These are phyloP conservation scores for Lachancea mirantina DNA, from an alignment of 805 yeast genomes.

Conservation along the genomic window DNA sequence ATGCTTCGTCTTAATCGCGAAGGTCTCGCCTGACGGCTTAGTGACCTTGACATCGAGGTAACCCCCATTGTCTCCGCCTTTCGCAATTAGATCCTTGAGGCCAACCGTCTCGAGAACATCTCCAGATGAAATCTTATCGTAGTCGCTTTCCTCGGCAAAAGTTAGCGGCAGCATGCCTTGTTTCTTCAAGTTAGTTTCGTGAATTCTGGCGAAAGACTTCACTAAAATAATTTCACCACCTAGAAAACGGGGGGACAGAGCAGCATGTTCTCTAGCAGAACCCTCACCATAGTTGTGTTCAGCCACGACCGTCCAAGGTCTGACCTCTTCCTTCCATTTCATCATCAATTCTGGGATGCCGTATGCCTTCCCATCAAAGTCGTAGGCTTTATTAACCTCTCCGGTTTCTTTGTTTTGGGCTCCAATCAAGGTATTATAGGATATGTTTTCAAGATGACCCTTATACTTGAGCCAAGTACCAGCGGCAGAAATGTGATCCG, in stretches of 20 bases:
- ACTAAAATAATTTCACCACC: constrained; percentile 87
- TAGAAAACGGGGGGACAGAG: constrained; percentile 86
- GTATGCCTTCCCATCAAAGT: constrained; percentile 67
- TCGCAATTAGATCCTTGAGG: constrained; percentile 66
- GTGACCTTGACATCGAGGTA: constrained; percentile 61
- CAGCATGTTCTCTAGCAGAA: constrained; percentile 98
- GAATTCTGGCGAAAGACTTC: constrained; percentile 96
- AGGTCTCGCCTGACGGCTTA: constrained; percentile 62
- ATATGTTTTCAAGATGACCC: constrained; percentile 93
- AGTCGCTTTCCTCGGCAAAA: constrained; percentile 84
- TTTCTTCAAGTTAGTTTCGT: constrained; percentile 94
- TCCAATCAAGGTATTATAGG: constrained; percentile 91
- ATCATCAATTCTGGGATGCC: constrained; percentile 95
- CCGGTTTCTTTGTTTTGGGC: constrained; percentile 97
- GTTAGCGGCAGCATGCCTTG: constrained; percentile 87
- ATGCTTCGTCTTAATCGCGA: constrained; percentile 73
- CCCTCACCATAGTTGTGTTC: constrained; percentile 99
- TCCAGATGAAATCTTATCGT: constrained; percentile 70
- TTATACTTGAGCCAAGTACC: constrained; percentile 98
- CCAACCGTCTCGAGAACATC: constrained; percentile 73
- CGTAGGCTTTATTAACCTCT: constrained; percentile 85
- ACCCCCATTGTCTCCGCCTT: constrained; percentile 87
- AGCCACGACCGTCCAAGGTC: constrained; percentile 93
- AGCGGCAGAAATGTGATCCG: constrained; percentile 98
- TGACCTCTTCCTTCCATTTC: constrained; percentile 78